phyloP scores from a whole-genome alignment of 208 protist genomes.

The Phytomonas sp. region DNA sequence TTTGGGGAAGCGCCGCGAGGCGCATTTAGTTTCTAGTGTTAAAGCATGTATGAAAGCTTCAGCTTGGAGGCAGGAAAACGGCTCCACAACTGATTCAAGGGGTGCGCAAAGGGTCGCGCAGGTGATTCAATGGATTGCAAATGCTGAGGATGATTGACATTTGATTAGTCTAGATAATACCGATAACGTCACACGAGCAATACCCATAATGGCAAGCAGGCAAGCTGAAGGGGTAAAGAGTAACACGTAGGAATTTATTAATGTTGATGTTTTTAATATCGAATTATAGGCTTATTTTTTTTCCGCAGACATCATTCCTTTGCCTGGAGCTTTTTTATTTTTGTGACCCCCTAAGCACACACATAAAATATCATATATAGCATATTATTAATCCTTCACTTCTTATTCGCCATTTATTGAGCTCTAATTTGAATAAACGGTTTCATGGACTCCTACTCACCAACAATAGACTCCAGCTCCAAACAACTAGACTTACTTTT shows the following conservation, averaged over 20 bases:
- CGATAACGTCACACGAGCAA: background rate
- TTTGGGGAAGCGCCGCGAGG: background rate
- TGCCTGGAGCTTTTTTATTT: background rate
- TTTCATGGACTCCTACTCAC: background rate
- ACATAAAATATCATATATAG: background rate
- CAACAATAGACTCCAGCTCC: background rate
- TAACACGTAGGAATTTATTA: background rate
- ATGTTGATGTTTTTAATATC: background rate
- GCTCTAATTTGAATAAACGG: background rate
- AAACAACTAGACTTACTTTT: background rate
- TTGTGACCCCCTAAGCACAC: background rate
- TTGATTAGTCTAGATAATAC: background rate
- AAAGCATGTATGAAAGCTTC: background rate
- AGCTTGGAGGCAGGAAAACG: background rate
- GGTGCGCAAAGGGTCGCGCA: background rate
- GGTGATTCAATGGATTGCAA: background rate
- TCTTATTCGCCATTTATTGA: background rate
- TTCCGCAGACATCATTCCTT: background rate
- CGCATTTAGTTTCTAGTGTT: background rate
- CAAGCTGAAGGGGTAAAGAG: background rate
- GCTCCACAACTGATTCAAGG: background rate
- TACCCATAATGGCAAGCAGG: background rate
- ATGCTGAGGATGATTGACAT: background rate
- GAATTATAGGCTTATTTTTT: background rate
- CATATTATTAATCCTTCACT: background rate